Evolutionary conservation across 176 grass and related monocot species (phyloP), one percentile per base, ranked within the genome.

Genomic region (Triticum monococcum): DNA sequence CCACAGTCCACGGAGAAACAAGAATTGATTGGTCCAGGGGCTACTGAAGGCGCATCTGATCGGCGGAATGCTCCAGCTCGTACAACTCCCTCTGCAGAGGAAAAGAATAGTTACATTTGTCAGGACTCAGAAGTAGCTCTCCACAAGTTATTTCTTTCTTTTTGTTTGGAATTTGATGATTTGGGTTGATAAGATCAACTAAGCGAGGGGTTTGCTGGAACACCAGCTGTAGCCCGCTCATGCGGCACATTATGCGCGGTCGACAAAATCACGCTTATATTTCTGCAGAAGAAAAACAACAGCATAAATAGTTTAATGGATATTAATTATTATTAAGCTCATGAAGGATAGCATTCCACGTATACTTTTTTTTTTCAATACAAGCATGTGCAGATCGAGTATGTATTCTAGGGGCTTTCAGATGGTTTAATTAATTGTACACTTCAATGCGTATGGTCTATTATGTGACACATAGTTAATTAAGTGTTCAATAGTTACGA

Each of bases 71-170:
- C 50, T 78, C 35, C 63, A 61, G 1, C 16, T 41, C 26, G 1
- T n/a, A 56, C 26, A 79, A 70, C 14, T 25, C 28, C 50, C 64
- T 68, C 68, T 76, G 48, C 18, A 31, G 8, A 57, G 24, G 32
- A 80, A 59, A 57, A 81, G 33, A 81, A 59, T 81, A 60, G 54
- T 36, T 56, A 59, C 7, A 80, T 81, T 85, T 61, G 79, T 75
- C 65, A 66, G 72, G 30, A 60, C 41, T 75, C 41, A 50, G 41
- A 75, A 16, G 65, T 33, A 46, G 18, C 17, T 57, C 52, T 65
- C 76, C 22, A 87, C 23, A 63, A 16, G 37, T 57, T 56, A 4
- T 13, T 45, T 46, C 12, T 46, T 46, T 52, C 14, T 52, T 50
- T 22, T n/a, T 9, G 12, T 65, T 0, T 14, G n/a, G 25, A 72